Evolutionary conservation across 139 green algal species (phyloP).

Genomic region (Chlamydomonas sphaeroides): DNA sequence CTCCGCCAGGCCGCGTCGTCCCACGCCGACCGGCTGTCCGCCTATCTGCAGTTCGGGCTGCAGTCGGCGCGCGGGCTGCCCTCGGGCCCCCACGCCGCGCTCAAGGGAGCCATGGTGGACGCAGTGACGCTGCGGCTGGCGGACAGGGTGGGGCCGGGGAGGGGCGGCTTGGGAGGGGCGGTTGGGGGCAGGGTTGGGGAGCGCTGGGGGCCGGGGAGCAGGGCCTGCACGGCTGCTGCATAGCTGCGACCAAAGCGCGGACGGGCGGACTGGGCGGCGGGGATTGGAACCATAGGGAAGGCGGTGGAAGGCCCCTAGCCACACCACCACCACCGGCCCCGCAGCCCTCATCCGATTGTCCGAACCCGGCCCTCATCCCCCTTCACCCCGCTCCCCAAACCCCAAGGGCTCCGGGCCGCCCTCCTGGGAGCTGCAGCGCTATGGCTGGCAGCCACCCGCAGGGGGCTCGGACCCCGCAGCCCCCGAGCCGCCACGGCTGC

Average conservation of each 20-base stretch:
- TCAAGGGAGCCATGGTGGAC: constrained; percentile 72
- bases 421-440: neutral
- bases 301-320: no score
- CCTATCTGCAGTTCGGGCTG: constrained; percentile 52
- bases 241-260: no score
- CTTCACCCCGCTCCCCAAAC: neutral
- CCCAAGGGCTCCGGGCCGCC: no score
- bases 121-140: constrained; percentile 63
- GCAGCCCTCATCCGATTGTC: neutral
- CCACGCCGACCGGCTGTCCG: constrained; percentile 46
- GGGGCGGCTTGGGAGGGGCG: neutral
- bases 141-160: neutral
- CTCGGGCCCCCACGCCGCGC: constrained; percentile 66
- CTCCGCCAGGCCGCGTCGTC: neutral
- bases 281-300: no score
- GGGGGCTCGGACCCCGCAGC: neutral
- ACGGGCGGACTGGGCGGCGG: no score
- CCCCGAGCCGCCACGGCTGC: neutral
- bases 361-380: no score
- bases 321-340: no score
- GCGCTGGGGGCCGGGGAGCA: no score
- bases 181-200: no score
- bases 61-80: constrained; percentile 63
- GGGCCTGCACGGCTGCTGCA: no score
- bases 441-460: neutral